These are phyloP conservation scores for Schizothecium vesticola DNA, from an alignment of 495 filamentous ascomycete genomes.

Conservation along the genomic window DNA sequence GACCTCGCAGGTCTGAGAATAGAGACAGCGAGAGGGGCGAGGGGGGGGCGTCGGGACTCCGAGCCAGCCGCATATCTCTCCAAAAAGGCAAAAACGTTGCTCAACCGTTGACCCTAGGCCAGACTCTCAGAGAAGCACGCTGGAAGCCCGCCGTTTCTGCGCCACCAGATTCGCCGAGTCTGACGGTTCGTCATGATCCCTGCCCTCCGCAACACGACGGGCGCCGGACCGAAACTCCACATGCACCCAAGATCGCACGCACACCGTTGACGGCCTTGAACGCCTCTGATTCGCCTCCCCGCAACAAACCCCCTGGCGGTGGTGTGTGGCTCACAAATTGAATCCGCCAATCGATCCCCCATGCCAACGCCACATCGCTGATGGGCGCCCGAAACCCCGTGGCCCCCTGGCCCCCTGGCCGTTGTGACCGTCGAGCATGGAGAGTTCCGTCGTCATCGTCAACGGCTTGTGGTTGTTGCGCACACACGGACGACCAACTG, in stretches of 20 bases:
- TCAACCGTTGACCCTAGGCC: background rate
- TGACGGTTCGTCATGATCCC: slow-evolving; percentile 18
- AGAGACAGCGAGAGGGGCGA: background rate
- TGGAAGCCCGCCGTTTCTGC: slow-evolving; percentile 18
- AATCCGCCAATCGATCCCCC: slow-evolving; percentile 18
- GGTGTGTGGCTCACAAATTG: slow-evolving; percentile 13
- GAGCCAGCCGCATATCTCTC: background rate
- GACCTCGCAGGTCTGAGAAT: background rate
- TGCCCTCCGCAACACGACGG: slow-evolving; percentile 24
- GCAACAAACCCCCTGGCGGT: slow-evolving; percentile 3
- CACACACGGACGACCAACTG: slow-evolving; percentile 3
- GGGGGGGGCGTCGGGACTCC: background rate
- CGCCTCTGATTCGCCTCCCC: slow-evolving; percentile 21
- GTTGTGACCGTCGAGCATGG: slow-evolving; percentile 6
- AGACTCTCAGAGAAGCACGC: background rate
- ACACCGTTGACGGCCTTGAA: slow-evolving; percentile 18
- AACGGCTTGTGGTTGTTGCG: slow-evolving; percentile 7
- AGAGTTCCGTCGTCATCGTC: slow-evolving; percentile 9
- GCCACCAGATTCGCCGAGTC: slow-evolving; percentile 27
- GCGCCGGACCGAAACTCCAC: slow-evolving; percentile 38
- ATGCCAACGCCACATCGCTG: slow-evolving; percentile 17
- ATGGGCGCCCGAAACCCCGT: slow-evolving; percentile 27
- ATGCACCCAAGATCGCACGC: slow-evolving; percentile 30
- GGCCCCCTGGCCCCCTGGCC: slow-evolving; percentile 6
- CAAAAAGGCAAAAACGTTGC: background rate